Percentiles rank a stretch among this genome's conserved stretches.
These are phyloP conservation scores for Hypholoma sublateritium DNA, from an alignment of 768 basidiomycete species.

Conservation along the genomic window DNA sequence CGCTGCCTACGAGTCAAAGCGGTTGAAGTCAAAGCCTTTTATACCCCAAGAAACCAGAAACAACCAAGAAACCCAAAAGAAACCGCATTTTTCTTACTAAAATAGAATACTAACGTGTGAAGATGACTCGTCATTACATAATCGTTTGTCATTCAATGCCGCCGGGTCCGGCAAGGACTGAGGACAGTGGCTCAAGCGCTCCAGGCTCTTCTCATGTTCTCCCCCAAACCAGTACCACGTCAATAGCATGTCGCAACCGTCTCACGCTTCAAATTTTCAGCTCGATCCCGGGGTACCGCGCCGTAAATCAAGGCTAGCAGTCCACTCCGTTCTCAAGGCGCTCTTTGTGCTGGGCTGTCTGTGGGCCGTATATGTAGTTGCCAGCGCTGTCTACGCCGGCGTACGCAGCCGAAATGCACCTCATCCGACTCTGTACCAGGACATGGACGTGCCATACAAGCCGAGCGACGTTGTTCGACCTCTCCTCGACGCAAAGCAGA, in stretches of 20 bases:
- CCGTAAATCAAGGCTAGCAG: background rate
- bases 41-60: too few relatives aligned
- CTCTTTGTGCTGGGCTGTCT: background rate
- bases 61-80: too few relatives aligned
- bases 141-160: too few relatives aligned
- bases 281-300: background rate
- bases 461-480: conserved; percentile 15
- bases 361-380: background rate
- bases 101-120: too few relatives aligned
- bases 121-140: too few relatives aligned
- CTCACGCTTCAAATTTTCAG: background rate
- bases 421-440: conserved; percentile 3
- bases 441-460: conserved; percentile 1
- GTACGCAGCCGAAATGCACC: background rate
- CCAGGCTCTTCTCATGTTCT: too few relatives aligned
- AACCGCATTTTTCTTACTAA: too few relatives aligned
- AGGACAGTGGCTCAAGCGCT: too few relatives aligned
- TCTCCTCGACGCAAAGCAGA: conserved; percentile 14
- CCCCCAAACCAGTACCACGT: too few relatives aligned
- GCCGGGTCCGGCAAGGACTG: too few relatives aligned
- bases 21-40: too few relatives aligned
- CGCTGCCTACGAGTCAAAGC: too few relatives aligned
- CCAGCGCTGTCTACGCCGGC: background rate
- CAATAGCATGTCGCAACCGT: background rate
- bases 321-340: background rate